Evolutionary conservation across 208 protist species (phyloP), one percentile per base, ranked within the genome.

Genomic region (Trypanosoma cruzi): DNA sequence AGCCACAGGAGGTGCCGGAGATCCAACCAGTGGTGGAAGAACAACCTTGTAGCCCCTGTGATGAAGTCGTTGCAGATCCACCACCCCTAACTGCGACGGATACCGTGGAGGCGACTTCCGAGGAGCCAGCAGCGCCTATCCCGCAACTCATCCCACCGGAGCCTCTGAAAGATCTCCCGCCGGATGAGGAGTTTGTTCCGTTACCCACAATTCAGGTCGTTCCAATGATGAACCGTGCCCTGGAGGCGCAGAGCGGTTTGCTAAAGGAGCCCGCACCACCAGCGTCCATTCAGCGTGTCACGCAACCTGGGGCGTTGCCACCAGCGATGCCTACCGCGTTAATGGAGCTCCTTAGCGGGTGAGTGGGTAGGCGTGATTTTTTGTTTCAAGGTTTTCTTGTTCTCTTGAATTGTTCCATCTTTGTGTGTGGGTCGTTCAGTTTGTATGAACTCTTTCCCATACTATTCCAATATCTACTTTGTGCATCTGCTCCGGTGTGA

Each of bases 211-310:
- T 95, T 0, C 79, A 80, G 58, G 84, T 84, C 2, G 72, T 76
- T 0, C 71, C 63, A 0, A 71, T 84, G 44, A 79, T 89, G 49
- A 81, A 90, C 59, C 87, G 85, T 57, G 72, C 55, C 32, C 40
- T 64, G 36, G 90, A 96, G 75, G 85, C 88, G 10, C 76, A 61
- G 28, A 77, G 87, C 50, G 90, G 88, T 11, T 62, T 96, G 14
- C 67, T 96, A 26, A 87, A 86, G 79, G 88, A 96, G 75, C 90
- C 90, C 6, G 75, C 68, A 1, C 71, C 90, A 42, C 90, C 90
- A 42, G 59, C 75, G 11, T 58, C 65, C 2, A 80, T 89, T 42
- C 68, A 75, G 18, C 79, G 82, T 16, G 90, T 90, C 13, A 96
- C 90, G 4, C 80, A 83, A 68, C 84, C 90, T 11, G 86, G 86